phyloP scores from a whole-genome alignment of 805 yeast genomes.

The Lachancea cidri region DNA sequence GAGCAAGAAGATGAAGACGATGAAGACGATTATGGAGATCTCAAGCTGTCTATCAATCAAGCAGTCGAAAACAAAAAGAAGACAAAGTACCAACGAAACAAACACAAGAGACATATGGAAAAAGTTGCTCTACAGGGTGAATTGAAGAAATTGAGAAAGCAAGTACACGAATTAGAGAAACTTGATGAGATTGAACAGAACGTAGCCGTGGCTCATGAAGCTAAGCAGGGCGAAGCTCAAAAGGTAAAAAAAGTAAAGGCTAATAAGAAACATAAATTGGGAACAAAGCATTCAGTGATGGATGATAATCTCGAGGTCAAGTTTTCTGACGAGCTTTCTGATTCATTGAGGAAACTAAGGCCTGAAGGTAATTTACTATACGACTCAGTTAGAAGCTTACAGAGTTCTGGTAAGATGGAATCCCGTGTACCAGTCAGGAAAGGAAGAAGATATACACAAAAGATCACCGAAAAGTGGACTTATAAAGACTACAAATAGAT shows the following conservation, averaged over 20 bases:
- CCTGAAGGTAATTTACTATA: conserved; percentile 87
- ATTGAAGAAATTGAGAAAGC: conserved; percentile 53
- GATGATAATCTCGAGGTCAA: conserved; percentile 63
- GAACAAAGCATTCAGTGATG: conserved; percentile 44
- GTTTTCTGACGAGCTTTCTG: conserved; percentile 81
- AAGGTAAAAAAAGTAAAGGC: conserved; percentile 27
- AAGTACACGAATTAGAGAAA: conserved; percentile 53
- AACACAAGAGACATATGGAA: conserved; percentile 56
- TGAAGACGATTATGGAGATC: conserved; percentile 32
- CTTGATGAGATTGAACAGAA: conserved; percentile 35
- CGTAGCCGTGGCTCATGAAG: conserved; percentile 14
- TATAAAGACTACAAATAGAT: conserved; percentile 76
- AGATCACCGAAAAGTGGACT: conserved; percentile 87
- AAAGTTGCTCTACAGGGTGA: conserved; percentile 50
- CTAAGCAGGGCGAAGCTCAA: conserved; percentile 19
- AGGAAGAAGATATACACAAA: conserved; percentile 63
- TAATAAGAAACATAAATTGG: conserved; percentile 36
- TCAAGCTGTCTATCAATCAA: conserved; percentile 62
- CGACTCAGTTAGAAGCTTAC: conserved; percentile 77
- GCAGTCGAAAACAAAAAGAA: conserved; percentile 66
- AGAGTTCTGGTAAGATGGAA: conserved; percentile 82
- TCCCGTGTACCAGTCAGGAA: conserved; percentile 62
- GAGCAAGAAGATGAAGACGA: conserved; percentile 35
- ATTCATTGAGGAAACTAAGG: conserved; percentile 73
- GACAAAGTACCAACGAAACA: conserved; percentile 74